Conservation (phyloP, 306 rosid genomes). For the Pyrus communis region DNA sequence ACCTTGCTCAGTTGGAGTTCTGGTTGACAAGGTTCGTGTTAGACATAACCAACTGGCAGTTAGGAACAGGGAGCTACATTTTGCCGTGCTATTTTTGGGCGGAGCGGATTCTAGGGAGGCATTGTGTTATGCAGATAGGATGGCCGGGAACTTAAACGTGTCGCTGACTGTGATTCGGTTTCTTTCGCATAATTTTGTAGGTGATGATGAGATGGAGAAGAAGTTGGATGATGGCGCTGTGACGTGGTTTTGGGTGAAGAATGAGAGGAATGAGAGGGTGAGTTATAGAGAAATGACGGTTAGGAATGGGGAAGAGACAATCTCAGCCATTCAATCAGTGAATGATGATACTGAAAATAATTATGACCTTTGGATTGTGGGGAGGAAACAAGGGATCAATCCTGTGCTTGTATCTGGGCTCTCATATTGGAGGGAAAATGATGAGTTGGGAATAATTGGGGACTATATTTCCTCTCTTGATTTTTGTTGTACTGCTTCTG, state of each 20-base stretch:
- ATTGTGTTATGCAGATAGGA: conserved; percentile 58
- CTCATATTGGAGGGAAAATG: conserved; percentile 51
- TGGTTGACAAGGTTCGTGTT: conserved; percentile 47
- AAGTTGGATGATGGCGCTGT: conserved; percentile 77
- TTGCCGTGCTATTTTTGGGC: conserved; percentile 53
- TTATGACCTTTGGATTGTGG: conserved; percentile 61
- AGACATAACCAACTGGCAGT: neutral
- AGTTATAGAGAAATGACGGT: conserved; percentile 60
- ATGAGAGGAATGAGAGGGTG: conserved; percentile 50
- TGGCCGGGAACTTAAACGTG: conserved; percentile 25
- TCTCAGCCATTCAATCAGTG: conserved; percentile 41
- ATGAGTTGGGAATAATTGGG: conserved; percentile 65
- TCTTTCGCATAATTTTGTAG: conserved; percentile 32
- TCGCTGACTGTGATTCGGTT: conserved; percentile 48
- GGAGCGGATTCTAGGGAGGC: conserved; percentile 86
- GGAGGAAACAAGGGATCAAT: conserved; percentile 72
- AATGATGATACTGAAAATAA: conserved; percentile 20
- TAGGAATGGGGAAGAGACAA: conserved; percentile 54
- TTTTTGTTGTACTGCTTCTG: conserved; percentile 47
- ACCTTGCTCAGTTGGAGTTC: conserved; percentile 74
- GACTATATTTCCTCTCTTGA: conserved; percentile 71
- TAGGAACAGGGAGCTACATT: neutral
- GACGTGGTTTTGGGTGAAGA: conserved; percentile 88
- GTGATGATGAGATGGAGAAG: conserved; percentile 62
- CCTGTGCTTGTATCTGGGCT: conserved; percentile 49